phyloP scores from a whole-genome alignment of 495 filamentous ascomycete species.

The Mytilinidion resinicola region DNA sequence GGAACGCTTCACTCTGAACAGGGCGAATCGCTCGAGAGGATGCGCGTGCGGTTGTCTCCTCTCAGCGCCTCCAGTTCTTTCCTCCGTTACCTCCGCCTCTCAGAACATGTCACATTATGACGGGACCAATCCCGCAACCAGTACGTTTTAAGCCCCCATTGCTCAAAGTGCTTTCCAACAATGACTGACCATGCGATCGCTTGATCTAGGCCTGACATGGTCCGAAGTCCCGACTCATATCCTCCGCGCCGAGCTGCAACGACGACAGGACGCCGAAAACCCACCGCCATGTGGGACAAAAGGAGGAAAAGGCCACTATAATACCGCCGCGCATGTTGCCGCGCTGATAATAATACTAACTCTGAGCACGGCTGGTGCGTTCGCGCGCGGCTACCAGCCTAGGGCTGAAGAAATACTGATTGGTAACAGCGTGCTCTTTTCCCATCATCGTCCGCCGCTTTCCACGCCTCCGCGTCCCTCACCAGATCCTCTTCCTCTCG shows the following conservation, averaged over 20 bases:
- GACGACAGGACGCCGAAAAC: constrained; percentile 26
- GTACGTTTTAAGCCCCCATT: background rate
- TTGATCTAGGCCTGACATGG: constrained; percentile 17
- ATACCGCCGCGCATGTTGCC: constrained; percentile 38
- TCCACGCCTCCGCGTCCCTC: constrained; percentile 35
- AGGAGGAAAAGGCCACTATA: constrained; percentile 29
- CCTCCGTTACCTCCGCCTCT: background rate
- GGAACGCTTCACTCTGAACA: too few relatives aligned
- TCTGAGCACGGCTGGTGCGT: constrained; percentile 32
- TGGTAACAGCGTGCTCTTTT: constrained; percentile 35
- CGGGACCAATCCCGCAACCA: background rate
- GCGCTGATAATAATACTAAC: constrained; percentile 40
- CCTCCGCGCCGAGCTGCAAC: constrained; percentile 33
- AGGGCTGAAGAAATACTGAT: background rate
- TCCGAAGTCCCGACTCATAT: constrained; percentile 29
- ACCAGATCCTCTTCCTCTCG: constrained; percentile 40
- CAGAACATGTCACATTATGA: background rate
- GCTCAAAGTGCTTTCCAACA: too few relatives aligned
- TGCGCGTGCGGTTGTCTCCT: background rate
- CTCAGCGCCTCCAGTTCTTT: background rate
- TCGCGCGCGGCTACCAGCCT: background rate
- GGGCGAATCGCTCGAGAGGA: too few relatives aligned
- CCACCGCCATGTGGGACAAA: constrained; percentile 34
- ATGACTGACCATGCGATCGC: too few relatives aligned
- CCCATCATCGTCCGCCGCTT: constrained; percentile 39